A percentile compares a stretch with the other conserved stretches of the same genome.
phyloP scores from a whole-genome alignment of 129 eudicot genomes.

The Helianthus annuus region DNA sequence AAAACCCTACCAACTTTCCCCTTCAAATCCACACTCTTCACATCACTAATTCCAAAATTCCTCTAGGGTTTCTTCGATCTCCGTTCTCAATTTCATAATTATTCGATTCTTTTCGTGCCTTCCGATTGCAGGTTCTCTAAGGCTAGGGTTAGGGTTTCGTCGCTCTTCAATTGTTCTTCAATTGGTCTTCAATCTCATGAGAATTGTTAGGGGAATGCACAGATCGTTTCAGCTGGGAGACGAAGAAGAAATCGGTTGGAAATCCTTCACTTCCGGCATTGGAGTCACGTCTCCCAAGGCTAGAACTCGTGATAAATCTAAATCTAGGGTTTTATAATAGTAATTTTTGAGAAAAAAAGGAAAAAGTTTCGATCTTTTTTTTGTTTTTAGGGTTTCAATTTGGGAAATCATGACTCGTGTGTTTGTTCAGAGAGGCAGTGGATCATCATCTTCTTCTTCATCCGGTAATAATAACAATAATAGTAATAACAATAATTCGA shows the following conservation, averaged over 20 bases:
- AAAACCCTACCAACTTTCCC: slow-evolving; percentile 60
- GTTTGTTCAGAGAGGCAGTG: slow-evolving; percentile 82
- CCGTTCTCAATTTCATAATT: neutral
- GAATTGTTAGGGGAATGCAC: slow-evolving; percentile 99
- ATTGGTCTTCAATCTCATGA: slow-evolving; percentile 81
- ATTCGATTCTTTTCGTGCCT: slow-evolving; percentile 5
- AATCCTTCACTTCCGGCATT: slow-evolving; percentile 64
- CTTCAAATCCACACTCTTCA: slow-evolving; percentile 14
- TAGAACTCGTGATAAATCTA: slow-evolving; percentile 80
- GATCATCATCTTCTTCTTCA: slow-evolving; percentile 51
- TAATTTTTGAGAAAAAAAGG: slow-evolving; percentile 13
- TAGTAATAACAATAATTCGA: slow-evolving; percentile 35
- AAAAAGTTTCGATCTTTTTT: slow-evolving; percentile 8
- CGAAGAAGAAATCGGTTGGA: slow-evolving; percentile 53
- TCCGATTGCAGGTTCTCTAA: slow-evolving; percentile 40
- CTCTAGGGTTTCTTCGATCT: slow-evolving; percentile 12
- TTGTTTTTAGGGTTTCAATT: slow-evolving; percentile 27
- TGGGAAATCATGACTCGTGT: slow-evolving; percentile 72
- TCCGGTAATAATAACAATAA: slow-evolving; percentile 30
- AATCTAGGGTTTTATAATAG: slow-evolving; percentile 47
- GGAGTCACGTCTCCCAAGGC: slow-evolving; percentile 86
- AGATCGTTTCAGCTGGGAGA: slow-evolving; percentile 57
- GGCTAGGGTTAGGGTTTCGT: slow-evolving; percentile 46
- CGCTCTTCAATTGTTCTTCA: slow-evolving; percentile 35
- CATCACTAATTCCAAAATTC: slow-evolving; percentile 11